Base-by-base conservation (phyloP, 164 flowering plant genomes). In the Amborella trichopoda region DNA sequence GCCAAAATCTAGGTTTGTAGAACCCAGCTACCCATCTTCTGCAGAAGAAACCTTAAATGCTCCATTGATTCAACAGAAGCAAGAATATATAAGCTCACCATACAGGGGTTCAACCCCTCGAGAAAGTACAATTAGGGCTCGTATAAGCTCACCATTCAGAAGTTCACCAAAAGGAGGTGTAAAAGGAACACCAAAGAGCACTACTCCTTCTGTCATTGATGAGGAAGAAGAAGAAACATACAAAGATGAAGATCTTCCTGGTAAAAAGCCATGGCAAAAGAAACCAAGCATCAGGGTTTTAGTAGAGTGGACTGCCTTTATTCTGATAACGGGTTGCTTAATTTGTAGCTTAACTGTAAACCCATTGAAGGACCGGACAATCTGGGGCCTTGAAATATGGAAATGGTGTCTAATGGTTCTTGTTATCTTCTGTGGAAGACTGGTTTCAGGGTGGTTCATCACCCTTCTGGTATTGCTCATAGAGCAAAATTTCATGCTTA, bases 401-500 rank as follows among this genome's bases (percentile, higher is more conserved):
- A 63, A 67, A 53, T 74, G 76, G 80, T 58, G 61, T 8, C 30
- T 74, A 6, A 59, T 69, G 64, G 48, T 67, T 0, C 32, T 71
- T 52, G 76, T 69, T 6, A 21, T 55, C 20, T 49, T 74, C 47
- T 66, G 64, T 2, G 80, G 80, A 4, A 54, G 76, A 8, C 55
- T 70, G 0, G 68, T 72, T 6, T 52, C 75, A 0, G 71, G 60
- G 0, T 70, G 73, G 75, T 23, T 59, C 0, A 53, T 76, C 0
- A 28, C 52, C 1, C n/a, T 71, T 18, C 13, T 58, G 11, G 76
- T 71, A 2, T 69, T 68, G 47, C 10, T 76, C 32, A 68, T 76
- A 13, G 74, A 73, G 38, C 48, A 66, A 0, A 70, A 76, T 41
- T 76, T 70, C 65, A 52, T 76, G 69, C 64, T 76, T 0, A 27